Percentiles rank a stretch among this genome's conserved stretches.
Evolutionary conservation across 108 stramenopile species (phyloP).

Genomic region (Bacterosira constricta): DNA sequence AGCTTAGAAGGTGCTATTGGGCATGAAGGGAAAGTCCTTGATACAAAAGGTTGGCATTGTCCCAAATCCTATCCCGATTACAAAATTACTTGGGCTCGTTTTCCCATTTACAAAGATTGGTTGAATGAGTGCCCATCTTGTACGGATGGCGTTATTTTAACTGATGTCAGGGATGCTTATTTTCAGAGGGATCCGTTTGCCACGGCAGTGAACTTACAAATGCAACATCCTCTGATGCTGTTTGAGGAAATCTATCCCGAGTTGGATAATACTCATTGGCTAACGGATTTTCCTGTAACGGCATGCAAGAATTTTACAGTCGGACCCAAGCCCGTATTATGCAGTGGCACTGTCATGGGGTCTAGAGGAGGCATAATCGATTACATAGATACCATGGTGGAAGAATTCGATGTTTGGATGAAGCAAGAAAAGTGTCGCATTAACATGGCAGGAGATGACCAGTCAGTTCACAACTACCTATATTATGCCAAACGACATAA

Average conservation of each 20-base stretch:
- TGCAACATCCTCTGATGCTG: conserved; percentile 50
- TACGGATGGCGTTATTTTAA: conserved; percentile 74
- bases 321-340: conserved; percentile 54
- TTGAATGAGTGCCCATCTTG: conserved; percentile 64
- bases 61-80: conserved; percentile 40
- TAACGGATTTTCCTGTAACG: conserved; percentile 31
- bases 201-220: conserved; percentile 45
- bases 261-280: conserved; percentile 63
- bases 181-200: conserved; percentile 81
- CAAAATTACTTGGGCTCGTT: conserved; percentile 71
- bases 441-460: conserved; percentile 60
- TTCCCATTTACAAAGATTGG: conserved; percentile 65
- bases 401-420: conserved; percentile 73
- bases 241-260: conserved; percentile 61
- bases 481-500: conserved; percentile 66
- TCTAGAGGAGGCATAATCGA: conserved; percentile 70
- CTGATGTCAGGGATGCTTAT: conserved; percentile 68
- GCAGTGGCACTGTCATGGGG: conserved; percentile 75
- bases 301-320: conserved; percentile 24
- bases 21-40: conserved; percentile 1
- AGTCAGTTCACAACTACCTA: conserved; percentile 84
- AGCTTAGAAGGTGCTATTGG: conserved; percentile 4
- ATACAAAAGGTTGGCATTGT: conserved; percentile 21
- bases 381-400: conserved; percentile 66
- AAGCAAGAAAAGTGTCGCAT: conserved; percentile 51